Evolutionary conservation across 176 grass and related monocot species (phyloP), one percentile per base, ranked within the genome.

Genomic region (Phragmites australis): DNA sequence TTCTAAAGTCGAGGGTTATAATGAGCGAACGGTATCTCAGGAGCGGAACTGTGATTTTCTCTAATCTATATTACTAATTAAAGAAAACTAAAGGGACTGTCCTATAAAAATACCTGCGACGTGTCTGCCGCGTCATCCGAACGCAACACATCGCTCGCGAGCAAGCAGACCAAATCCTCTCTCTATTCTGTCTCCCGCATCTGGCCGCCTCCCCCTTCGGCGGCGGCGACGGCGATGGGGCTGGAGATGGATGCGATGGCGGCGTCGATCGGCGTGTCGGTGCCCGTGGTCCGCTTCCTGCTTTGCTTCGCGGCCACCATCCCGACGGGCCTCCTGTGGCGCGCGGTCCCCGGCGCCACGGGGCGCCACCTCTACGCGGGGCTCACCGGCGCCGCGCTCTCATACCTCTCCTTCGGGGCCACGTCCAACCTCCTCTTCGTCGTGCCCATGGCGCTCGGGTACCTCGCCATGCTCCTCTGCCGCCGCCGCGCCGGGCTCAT

Each of bases 251-350:
- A 89, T 65, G 67, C 88, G 31, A 91, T 95, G 82, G 96, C 96
- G 64, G 88, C 86, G 61, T 79, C 90, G 84, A 99, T 99, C 71
- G 92, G 96, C 72, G 90, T 99, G 9, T 99, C 96, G 50, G 88
- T 99, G 68, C 86, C 92, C 40, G 96, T 99, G 53, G 87, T 99
- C 43, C 96, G 96, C 19, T 99, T 99, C 88, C 88, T 99, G 22
- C 84, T 99, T 46, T 99, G 92, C 65, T 99, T 99, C 86, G 96
- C 76, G 82, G 92, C 92, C 54, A 99, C 96, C 32, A 99, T 99
- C 77, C 96, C 92, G 25, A 88, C 88, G 81, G 90, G 92, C 55
- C 85, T 93, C 85, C 63, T 92, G 18, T 93, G 88, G 88, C 92
- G 90, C 21, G 87, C 86, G 70, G 86, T 99, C 47, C 90, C 96